phyloP scores from a whole-genome alignment of 805 yeast genomes.

The Martiniozyma abietophila region DNA sequence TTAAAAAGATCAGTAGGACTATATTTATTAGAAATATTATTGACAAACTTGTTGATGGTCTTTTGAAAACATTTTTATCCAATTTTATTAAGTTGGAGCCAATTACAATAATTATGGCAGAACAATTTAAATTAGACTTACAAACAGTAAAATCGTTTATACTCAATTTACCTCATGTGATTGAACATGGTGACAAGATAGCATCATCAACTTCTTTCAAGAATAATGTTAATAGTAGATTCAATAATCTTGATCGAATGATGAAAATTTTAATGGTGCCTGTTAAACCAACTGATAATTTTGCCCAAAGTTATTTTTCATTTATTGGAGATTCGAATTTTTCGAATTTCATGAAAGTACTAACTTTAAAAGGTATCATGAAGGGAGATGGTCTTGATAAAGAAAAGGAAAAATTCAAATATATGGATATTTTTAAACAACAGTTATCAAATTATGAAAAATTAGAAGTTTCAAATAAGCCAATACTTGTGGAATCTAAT shows the following conservation, averaged over 20 bases:
- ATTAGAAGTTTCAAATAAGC: slow-evolving; percentile 13
- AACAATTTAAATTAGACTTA: slow-evolving; percentile 71
- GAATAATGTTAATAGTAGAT: slow-evolving; percentile 20
- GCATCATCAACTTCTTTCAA: slow-evolving; percentile 18
- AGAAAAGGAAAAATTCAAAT: slow-evolving; percentile 30
- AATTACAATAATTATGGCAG: slow-evolving; percentile 58
- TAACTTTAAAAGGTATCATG: slow-evolving; percentile 48
- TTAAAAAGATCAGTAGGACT: slow-evolving; percentile 57
- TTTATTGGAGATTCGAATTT: slow-evolving; percentile 57
- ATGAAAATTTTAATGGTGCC: slow-evolving; percentile 60
- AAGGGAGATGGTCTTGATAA: slow-evolving; percentile 19
- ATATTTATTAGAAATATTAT: slow-evolving; percentile 64
- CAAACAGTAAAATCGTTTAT: slow-evolving; percentile 53
- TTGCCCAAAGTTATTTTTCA: slow-evolving; percentile 57
- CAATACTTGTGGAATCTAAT: slow-evolving; percentile 24
- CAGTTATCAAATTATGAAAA: slow-evolving; percentile 29
- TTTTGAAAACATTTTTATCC: slow-evolving; percentile 45
- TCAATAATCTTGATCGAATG: slow-evolving; percentile 42
- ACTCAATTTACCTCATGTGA: slow-evolving; percentile 37
- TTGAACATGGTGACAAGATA: slow-evolving; percentile 27
- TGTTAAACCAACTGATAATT: slow-evolving; percentile 51
- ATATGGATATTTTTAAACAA: slow-evolving; percentile 30
- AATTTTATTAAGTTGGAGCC: slow-evolving; percentile 59
- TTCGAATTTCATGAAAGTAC: slow-evolving; percentile 53
- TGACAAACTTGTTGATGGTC: slow-evolving; percentile 63